phyloP scores from a whole-genome alignment of 2,329 filamentous ascomycete genomes.

The Claviceps sp. region DNA sequence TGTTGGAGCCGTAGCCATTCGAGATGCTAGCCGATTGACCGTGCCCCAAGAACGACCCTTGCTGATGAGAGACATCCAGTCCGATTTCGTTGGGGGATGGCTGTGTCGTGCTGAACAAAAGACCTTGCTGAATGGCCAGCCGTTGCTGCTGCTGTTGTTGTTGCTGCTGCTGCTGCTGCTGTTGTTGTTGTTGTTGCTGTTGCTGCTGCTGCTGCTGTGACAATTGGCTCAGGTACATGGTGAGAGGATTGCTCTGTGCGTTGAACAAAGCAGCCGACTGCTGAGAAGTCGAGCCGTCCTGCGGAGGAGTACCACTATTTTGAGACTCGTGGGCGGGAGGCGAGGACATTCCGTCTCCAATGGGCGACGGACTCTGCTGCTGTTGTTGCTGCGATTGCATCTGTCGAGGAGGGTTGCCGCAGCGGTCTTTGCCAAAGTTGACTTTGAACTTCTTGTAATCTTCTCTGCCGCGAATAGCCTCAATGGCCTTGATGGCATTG shows the following conservation, averaged over 20 bases:
- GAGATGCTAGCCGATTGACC: conserved; percentile 54
- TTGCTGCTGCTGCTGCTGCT: too few relatives aligned
- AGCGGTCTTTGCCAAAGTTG: conserved; percentile 98
- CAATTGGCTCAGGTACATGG: conserved; percentile 82
- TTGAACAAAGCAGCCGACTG: conserved; percentile 67
- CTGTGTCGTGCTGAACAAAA: conserved; percentile 63
- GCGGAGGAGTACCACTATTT: conserved; percentile 40
- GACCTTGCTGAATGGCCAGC: conserved; percentile 62
- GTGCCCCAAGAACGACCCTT: conserved; percentile 48
- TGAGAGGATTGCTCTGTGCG: conserved; percentile 74
- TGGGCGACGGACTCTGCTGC: conserved; percentile 49
- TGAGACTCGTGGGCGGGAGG: conserved; percentile 47
- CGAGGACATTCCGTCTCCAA: conserved; percentile 44
- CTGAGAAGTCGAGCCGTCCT: conserved; percentile 40
- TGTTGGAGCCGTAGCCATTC: conserved; percentile 45
- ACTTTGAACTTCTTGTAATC: conserved; percentile 99
- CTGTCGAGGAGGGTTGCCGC: conserved; percentile 90
- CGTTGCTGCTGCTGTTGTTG: conserved; percentile 53
- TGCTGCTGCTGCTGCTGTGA: conserved; percentile 45
- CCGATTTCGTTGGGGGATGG: conserved; percentile 43
- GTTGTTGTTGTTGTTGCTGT: conserved; percentile 47
- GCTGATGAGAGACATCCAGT: conserved; percentile 42
- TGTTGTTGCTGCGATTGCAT: conserved; percentile 40
- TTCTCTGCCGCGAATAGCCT: conserved; percentile 84
- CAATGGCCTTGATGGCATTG: conserved; percentile 98